Evolutionary conservation across 352 stramenopile genomes (phyloP).

Genomic region (Globisporangium canariense): DNA sequence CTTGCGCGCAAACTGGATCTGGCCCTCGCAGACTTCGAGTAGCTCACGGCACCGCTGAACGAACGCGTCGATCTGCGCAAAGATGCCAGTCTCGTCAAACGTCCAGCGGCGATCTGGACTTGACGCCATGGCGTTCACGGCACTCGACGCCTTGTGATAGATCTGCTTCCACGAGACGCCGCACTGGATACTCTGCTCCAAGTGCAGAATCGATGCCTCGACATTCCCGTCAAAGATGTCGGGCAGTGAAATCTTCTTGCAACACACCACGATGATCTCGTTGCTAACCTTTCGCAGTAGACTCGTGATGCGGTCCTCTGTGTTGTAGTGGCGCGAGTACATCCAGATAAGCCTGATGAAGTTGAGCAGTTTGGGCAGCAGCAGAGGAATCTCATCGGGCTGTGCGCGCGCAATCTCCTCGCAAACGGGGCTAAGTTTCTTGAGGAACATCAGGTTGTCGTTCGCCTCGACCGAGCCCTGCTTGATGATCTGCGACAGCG

Average conservation of each 20-base stretch:
- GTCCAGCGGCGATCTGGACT: slow-evolving; percentile 73
- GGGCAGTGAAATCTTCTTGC: slow-evolving; percentile 80
- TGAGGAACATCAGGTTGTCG: slow-evolving; percentile 94
- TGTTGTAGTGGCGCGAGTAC: slow-evolving; percentile 94
- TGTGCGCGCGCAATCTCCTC: slow-evolving; percentile 83
- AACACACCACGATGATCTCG: slow-evolving; percentile 92
- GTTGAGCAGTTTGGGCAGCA: slow-evolving; percentile 91
- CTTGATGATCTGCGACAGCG: slow-evolving; percentile 91
- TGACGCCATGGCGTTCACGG: slow-evolving; percentile 55
- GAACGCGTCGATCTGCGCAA: slow-evolving; percentile 95
- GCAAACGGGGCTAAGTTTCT: slow-evolving; percentile 89
- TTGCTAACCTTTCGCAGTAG: slow-evolving; percentile 94
- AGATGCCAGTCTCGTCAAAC: slow-evolving; percentile 94
- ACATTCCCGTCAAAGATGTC: slow-evolving; percentile 95
- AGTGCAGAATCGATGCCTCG: slow-evolving; percentile 77
- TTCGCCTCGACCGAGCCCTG: slow-evolving; percentile 90
- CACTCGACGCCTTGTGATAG: slow-evolving; percentile 58
- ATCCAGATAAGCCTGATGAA: slow-evolving; percentile 94
- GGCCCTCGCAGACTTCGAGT: slow-evolving; percentile 92
- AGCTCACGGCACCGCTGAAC: slow-evolving; percentile 94
- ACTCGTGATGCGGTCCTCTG: slow-evolving; percentile 90
- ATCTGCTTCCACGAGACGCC: slow-evolving; percentile 92
- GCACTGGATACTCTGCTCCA: slow-evolving; percentile 92
- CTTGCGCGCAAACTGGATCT: slow-evolving; percentile 95
- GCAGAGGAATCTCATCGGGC: slow-evolving; percentile 85